Evolutionary conservation across 2,329 filamentous ascomycete species (phyloP), one percentile per base, ranked within the genome.

Genomic region (Zarea fungicola): DNA sequence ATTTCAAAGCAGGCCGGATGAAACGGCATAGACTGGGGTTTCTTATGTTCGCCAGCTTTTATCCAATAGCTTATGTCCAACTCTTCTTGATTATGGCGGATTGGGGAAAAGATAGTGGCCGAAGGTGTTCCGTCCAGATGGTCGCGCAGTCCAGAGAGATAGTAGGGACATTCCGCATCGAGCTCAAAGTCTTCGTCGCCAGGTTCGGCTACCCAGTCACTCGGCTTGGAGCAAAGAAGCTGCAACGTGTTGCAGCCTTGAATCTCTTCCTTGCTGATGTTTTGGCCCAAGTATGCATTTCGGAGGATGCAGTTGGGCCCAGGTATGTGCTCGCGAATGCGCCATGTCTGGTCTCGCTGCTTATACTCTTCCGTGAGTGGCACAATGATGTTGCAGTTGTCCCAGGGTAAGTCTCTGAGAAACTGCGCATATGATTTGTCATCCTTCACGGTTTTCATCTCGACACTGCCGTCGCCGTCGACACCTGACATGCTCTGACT

Each of bases 1-100:
- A 64, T 43, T 41, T 64, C 62, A 1, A 64, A 46, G 36, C 62
- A 64, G 0, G 59, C 52, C 0, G 62, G 57, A 7, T 64, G 62
- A 13, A 64, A 64, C 1, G 61, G 59, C 41, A 64, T 55, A 52
- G 43, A 1, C 49, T 25, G 1, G 32, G 26, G 0, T 37, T 36
- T 1, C 7, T 18, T 14, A 52, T n/a, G n/a, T n/a, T n/a, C n/a
- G n/a, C n/a, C 48, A 4, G 37, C 11, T 23, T 37, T 47, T 0
- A 57, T 31, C 6, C 21, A 22, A 25, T 56, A 54, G 1, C 53
- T 48, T 8, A 51, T 48, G 4, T 23, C 5, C 0, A 46, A 43
- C 0, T 10, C 3, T 0, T 11, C 13, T 3, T 22, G 22, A 0
- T 13, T 25, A 34, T 61, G 58, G 0, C 59, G 57, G 0, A 7